Conservation (phyloP, 2,329 filamentous ascomycete genomes). For the Phoma sp. region DNA sequence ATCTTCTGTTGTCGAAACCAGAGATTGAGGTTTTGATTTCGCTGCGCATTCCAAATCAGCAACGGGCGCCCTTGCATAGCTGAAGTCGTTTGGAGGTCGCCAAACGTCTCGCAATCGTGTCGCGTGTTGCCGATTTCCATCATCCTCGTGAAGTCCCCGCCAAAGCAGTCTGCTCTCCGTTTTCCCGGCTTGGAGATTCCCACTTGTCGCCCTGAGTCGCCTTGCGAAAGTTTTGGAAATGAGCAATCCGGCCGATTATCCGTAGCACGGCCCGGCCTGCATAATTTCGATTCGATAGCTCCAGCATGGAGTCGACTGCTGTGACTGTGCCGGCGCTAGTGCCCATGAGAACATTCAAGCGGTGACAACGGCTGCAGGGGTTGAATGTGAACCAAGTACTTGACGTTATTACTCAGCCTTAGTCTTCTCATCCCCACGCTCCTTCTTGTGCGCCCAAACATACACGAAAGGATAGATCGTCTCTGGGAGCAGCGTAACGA, state of each 20-base stretch:
- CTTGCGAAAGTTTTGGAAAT: slow-evolving; percentile 14
- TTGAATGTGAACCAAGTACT: background rate
- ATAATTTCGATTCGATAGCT: slow-evolving; percentile 2
- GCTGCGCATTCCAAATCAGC: slow-evolving; percentile 8
- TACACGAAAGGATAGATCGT: slow-evolving; percentile 50
- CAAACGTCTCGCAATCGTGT: slow-evolving; percentile 1
- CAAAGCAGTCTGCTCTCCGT: background rate
- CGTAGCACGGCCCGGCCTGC: slow-evolving; percentile 10
- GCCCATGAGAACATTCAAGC: background rate
- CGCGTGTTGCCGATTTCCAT: slow-evolving; percentile 3
- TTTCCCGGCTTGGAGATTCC: slow-evolving; percentile 15
- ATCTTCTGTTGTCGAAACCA: background rate
- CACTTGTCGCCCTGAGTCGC: slow-evolving; percentile 3
- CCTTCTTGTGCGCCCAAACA: slow-evolving; percentile 41
- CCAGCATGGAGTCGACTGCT: background rate
- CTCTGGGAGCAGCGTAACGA: slow-evolving; percentile 49
- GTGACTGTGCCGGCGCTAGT: background rate
- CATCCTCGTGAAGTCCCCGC: background rate
- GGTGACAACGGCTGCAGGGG: no score
- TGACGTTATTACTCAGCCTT: slow-evolving; percentile 6
- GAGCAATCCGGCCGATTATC: slow-evolving; percentile 4
- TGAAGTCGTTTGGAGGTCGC: background rate
- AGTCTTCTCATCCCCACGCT: slow-evolving; percentile 23
- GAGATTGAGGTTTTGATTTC: background rate
- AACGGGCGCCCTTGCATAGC: slow-evolving; percentile 5